These are phyloP conservation scores for Linnemannia zychae DNA, from an alignment of 192 early-diverging fungal species.

Conservation along the genomic window DNA sequence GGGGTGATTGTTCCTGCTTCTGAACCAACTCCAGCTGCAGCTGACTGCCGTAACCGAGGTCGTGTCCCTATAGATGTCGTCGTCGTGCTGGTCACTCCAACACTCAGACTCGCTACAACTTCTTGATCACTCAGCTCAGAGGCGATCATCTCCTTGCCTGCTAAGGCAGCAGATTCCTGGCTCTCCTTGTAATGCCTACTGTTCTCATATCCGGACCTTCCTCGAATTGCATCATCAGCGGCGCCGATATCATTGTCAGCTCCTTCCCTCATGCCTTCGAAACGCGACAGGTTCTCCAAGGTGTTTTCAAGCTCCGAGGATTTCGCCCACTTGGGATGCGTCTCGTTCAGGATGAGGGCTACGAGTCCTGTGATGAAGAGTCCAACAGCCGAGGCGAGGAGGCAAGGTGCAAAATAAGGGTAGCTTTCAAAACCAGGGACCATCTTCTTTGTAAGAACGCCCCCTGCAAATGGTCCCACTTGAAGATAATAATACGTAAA, in stretches of 20 bases:
- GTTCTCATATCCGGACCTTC: slow-evolving; percentile 13
- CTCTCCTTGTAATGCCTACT: neutral
- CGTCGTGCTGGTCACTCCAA: neutral
- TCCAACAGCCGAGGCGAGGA: slow-evolving; percentile 16
- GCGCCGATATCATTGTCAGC: neutral
- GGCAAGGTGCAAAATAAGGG: slow-evolving; percentile 36
- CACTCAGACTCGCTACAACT: neutral
- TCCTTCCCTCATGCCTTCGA: neutral
- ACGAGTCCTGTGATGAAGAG: slow-evolving; percentile 17
- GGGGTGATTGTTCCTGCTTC: neutral
- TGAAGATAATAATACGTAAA: neutral
- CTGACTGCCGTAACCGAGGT: neutral
- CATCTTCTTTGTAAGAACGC: slow-evolving; percentile 17
- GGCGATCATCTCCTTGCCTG: neutral
- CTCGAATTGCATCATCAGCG: neutral
- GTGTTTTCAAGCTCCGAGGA: slow-evolving; percentile 1
- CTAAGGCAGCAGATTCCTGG: neutral
- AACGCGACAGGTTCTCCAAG: neutral
- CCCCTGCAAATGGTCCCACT: slow-evolving; percentile 33
- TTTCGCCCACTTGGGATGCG: slow-evolving; percentile 32
- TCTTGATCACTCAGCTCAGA: neutral
- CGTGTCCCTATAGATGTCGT: neutral
- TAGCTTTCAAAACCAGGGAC: slow-evolving; percentile 23
- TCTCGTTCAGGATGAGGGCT: slow-evolving; percentile 21
- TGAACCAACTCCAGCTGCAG: neutral